These are phyloP conservation scores for Aegilops sharonensis DNA, from an alignment of 176 grass and related monocot species.

Conservation along the genomic window DNA sequence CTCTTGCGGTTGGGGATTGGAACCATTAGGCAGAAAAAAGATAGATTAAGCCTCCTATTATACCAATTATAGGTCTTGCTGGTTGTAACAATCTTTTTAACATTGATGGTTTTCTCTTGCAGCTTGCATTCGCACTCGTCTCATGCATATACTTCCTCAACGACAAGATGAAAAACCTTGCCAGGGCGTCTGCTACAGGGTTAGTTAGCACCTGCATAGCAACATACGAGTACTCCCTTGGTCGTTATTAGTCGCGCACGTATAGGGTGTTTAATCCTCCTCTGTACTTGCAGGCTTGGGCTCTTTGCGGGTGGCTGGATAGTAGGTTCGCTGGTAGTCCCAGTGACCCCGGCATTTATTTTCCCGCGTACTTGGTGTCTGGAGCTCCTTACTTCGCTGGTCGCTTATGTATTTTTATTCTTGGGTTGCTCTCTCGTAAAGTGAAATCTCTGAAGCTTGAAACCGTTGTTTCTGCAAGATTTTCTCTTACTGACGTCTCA, in stretches of 20 bases:
- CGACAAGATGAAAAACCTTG: constrained; percentile 82
- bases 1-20: background rate
- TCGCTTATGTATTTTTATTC: constrained; percentile 72
- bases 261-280: background rate
- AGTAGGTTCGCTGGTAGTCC: constrained; percentile 60
- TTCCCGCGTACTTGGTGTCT: constrained; percentile 72
- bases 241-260: background rate
- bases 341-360: constrained; percentile 54
- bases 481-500: background rate
- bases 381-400: too few species aligned
- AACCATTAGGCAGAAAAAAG: background rate
- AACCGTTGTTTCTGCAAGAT: background rate
- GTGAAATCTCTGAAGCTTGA: constrained; percentile 20
- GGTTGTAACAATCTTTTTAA: background rate
- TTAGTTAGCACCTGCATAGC: constrained; percentile 40
- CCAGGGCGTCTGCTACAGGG: constrained; percentile 72
- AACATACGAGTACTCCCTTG: background rate
- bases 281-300: constrained; percentile 57
- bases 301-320: constrained; percentile 70
- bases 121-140: constrained; percentile 72
- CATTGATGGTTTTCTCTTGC: constrained; percentile 35
- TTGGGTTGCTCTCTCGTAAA: constrained; percentile 71
- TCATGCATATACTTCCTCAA: constrained; percentile 90
- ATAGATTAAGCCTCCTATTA: background rate
- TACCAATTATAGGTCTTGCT: background rate